phyloP scores from a whole-genome alignment of 345 rosid genomes.

The Carallia brachiata region DNA sequence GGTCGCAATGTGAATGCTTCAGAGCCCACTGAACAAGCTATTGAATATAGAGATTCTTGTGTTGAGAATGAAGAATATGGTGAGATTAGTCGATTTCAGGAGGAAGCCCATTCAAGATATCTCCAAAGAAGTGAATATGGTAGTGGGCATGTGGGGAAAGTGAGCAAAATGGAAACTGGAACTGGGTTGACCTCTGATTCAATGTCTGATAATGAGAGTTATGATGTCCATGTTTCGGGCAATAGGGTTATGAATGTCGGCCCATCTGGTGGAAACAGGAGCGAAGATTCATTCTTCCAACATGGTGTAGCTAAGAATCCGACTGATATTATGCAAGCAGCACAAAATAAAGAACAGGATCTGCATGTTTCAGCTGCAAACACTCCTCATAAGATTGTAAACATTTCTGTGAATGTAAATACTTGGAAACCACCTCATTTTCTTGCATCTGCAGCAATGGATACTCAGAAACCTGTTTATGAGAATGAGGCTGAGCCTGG shows the following conservation, averaged over 20 bases:
- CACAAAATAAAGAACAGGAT: conserved; percentile 30
- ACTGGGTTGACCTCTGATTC: conserved; percentile 40
- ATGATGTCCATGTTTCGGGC: conserved; percentile 35
- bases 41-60: conserved; percentile 35
- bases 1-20: conserved; percentile 46
- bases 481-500: conserved; percentile 32
- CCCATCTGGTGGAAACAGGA: conserved; percentile 41
- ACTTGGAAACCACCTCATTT: conserved; percentile 49
- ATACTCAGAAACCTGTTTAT: conserved; percentile 37
- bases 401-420: conserved; percentile 45
- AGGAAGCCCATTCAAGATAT: conserved; percentile 24
- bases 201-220: conserved; percentile 46
- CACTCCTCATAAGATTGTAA: conserved; percentile 39
- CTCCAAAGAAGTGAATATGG: conserved; percentile 39
- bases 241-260: conserved; percentile 25
- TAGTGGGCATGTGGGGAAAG: conserved; percentile 35
- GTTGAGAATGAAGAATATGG: conserved; percentile 46
- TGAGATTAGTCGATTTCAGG: conserved; percentile 33
- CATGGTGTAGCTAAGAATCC: conserved; percentile 32
- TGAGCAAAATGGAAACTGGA: conserved; percentile 38
- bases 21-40: conserved; percentile 29
- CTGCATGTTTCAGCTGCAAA: conserved; percentile 35
- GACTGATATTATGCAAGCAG: conserved; percentile 34
- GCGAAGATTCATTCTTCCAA: conserved; percentile 38
- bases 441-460: conserved; percentile 45